Percentiles rank a stretch among this genome's conserved stretches.
Conservation (phyloP, 495 filamentous ascomycete genomes). For the Xylona heveae region DNA sequence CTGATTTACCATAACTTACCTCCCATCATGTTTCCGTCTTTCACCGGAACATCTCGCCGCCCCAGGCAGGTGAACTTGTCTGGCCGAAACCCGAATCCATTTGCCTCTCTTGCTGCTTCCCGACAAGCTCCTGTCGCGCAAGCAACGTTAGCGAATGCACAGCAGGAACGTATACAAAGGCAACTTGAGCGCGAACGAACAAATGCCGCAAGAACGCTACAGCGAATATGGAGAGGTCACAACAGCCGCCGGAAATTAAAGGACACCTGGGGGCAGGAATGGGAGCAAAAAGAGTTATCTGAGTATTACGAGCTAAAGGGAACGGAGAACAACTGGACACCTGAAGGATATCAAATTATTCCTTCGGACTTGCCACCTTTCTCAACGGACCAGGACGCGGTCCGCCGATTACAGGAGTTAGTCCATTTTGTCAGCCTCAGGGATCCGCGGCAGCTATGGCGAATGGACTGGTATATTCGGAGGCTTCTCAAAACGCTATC, state of each 20-base stretch:
- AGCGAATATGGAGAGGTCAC: conserved; percentile 70
- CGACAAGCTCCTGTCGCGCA: conserved; percentile 25
- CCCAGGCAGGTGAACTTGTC: conserved; percentile 87
- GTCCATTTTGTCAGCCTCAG: conserved; percentile 14
- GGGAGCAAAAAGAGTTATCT: conserved; percentile 28
- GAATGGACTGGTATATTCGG: conserved; percentile 14
- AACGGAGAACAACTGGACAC: conserved; percentile 8
- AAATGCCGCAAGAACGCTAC: conserved; percentile 51
- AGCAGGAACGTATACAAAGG: conserved; percentile 58
- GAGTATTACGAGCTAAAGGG: conserved; percentile 8
- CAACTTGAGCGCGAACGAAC: conserved; percentile 66
- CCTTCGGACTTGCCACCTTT: no score
- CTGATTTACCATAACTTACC: no score
- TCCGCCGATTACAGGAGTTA: conserved; percentile 15
- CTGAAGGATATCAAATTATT: background rate
- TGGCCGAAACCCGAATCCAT: conserved; percentile 60
- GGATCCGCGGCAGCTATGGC: conserved; percentile 11
- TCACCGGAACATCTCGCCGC: conserved; percentile 69
- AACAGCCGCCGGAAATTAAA: conserved; percentile 35
- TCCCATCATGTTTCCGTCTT: conserved; percentile 64
- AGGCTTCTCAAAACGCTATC: conserved; percentile 14
- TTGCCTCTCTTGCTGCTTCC: conserved; percentile 27
- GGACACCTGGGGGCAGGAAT: conserved; percentile 35
- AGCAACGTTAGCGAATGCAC: conserved; percentile 62
- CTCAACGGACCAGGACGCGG: conserved; percentile 1